A percentile compares a stretch with the other conserved stretches of the same genome.
Evolutionary conservation across 148 eudicot species (phyloP).

Genomic region (Mesembryanthemum crystallinum): DNA sequence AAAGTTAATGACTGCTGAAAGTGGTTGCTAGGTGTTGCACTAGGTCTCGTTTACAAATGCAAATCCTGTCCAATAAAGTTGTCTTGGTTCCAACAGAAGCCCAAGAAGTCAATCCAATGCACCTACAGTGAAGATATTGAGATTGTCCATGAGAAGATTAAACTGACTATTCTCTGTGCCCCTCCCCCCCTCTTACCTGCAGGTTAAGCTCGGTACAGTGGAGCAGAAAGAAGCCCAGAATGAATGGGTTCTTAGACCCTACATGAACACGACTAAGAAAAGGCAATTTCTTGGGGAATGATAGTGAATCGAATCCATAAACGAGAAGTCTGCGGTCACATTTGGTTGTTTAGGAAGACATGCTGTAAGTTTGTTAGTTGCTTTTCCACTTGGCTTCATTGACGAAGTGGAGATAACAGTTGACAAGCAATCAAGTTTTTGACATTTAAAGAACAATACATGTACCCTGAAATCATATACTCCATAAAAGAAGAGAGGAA

Average conservation of each 20-base stretch:
- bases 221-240: constrained; percentile 83
- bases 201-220: constrained; percentile 87
- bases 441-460: neutral
- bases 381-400: neutral
- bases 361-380: neutral
- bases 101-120: too few relatives aligned
- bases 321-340: neutral
- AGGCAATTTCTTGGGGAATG: constrained; percentile 67
- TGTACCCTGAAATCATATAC: neutral
- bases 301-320: neutral
- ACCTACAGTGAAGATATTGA: too few relatives aligned
- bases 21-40: too few relatives aligned
- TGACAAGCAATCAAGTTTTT: neutral
- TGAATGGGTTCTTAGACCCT: constrained; percentile 80
- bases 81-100: neutral
- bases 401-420: neutral
- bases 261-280: constrained; percentile 87
- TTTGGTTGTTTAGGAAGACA: neutral
- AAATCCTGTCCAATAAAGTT: neutral
- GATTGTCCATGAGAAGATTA: neutral
- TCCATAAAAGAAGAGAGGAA: neutral
- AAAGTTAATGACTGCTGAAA: too few relatives aligned
- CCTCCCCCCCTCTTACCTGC: constrained; percentile 18
- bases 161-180: neutral
- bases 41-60: neutral